These are phyloP conservation scores for Stropharia rugosoannulata DNA, from an alignment of 768 basidiomycete species.

Conservation along the genomic window DNA sequence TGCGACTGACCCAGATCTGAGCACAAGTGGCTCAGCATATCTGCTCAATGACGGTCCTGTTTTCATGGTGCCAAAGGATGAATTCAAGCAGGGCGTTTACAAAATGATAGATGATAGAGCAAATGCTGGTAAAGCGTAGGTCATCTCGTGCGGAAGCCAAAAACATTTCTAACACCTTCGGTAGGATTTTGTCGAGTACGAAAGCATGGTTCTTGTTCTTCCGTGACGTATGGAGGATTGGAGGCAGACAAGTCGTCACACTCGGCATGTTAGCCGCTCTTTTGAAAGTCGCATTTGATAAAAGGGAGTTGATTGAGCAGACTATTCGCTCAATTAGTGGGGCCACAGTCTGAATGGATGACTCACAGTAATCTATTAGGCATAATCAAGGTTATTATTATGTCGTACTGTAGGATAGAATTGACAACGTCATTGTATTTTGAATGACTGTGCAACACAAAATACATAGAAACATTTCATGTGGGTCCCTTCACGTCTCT, in stretches of 20 bases:
- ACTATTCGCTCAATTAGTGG: constrained; percentile 7
- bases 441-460: no score
- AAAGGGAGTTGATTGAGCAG: constrained; percentile 19
- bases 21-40: constrained; percentile 46
- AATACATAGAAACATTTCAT: no score
- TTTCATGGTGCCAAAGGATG: constrained; percentile 43
- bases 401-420: no score
- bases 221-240: constrained; percentile 27
- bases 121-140: constrained; percentile 32
- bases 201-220: constrained; percentile 25
- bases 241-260: constrained; percentile 25
- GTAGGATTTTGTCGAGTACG: constrained; percentile 24
- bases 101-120: constrained; percentile 46
- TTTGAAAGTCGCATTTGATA: constrained; percentile 29
- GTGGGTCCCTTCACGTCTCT: neutral
- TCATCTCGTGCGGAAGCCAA: neutral
- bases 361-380: neutral
- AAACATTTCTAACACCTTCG: neutral
- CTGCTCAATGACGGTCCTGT: constrained; percentile 50
- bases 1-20: constrained; percentile 42
- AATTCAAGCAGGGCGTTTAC: constrained; percentile 52
- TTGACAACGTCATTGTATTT: no score
- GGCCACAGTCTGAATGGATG: neutral
- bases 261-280: constrained; percentile 18
- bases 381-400: no score